Percentiles rank a stretch among this genome's conserved stretches.
These are phyloP conservation scores for Myriosclerotinia scirpicola DNA, from an alignment of 2,329 filamentous ascomycete genomes.

Conservation along the genomic window DNA sequence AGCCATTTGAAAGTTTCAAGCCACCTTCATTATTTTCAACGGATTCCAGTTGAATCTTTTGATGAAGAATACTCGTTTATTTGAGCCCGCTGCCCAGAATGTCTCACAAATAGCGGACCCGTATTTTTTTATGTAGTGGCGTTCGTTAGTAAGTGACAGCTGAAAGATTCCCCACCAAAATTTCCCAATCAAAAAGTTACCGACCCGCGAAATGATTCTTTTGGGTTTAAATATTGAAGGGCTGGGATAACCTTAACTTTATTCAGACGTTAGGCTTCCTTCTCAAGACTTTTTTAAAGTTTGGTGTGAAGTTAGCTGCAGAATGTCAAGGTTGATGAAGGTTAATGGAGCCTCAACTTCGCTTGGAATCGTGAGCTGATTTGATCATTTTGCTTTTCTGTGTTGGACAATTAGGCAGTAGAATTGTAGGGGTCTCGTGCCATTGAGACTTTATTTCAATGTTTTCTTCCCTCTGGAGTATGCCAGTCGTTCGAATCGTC, in stretches of 20 bases:
- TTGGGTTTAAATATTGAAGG: not conserved
- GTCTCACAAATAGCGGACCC: not conserved
- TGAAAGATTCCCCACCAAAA: slow-evolving; percentile 7
- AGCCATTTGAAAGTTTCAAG: too few species aligned
- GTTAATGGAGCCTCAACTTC: not conserved
- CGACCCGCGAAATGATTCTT: not conserved
- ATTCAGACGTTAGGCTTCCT: not conserved
- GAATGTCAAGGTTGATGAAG: not conserved
- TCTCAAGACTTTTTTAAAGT: not conserved
- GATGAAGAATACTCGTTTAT: not conserved
- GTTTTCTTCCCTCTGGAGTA: not conserved
- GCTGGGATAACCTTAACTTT: slow-evolving; percentile 2
- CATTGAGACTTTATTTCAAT: not conserved
- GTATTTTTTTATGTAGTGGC: not conserved
- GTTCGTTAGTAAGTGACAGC: slow-evolving; percentile 12
- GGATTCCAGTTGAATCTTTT: not conserved
- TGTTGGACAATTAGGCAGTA: not conserved
- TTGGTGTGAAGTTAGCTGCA: not conserved
- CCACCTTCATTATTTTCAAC: not conserved
- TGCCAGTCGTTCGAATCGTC: not conserved
- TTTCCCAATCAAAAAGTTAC: not conserved
- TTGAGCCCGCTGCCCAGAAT: not conserved
- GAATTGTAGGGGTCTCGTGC: not conserved
- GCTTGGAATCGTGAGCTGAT: not conserved
- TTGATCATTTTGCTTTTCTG: not conserved